Conservation (phyloP, 163 green algal species). For the Smithsoniella earleae region DNA sequence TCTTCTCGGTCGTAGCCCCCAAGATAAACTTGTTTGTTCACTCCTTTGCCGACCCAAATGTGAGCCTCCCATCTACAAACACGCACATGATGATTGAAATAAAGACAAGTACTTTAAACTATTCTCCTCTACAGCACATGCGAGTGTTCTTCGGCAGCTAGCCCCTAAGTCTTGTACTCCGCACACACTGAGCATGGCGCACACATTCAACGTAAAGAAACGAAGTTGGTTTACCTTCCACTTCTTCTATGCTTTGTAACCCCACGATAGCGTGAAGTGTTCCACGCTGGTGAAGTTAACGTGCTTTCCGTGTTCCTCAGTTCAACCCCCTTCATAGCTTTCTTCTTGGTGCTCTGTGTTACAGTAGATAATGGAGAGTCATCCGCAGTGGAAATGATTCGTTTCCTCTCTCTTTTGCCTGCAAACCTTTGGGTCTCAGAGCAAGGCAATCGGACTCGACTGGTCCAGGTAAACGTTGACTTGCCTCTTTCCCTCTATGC, state of each 20-base stretch:
- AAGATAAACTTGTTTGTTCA: slow-evolving; percentile 71
- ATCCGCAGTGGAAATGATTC: too few species aligned
- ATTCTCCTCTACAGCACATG: not conserved
- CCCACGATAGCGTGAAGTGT: not conserved
- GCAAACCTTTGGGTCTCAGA: too few species aligned
- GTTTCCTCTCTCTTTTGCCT: too few species aligned
- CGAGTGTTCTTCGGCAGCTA: not conserved
- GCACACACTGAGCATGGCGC: not conserved
- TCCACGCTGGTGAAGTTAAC: not conserved
- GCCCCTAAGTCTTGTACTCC: not conserved
- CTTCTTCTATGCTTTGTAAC: slow-evolving; percentile 3
- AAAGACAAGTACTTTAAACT: not conserved
- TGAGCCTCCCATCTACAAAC: slow-evolving; percentile 52
- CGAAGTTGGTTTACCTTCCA: not conserved
- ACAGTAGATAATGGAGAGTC: too few species aligned
- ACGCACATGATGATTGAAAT: not conserved
- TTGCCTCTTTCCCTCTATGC: too few species aligned
- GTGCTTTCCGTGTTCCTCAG: too few species aligned
- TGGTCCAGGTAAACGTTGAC: too few species aligned
- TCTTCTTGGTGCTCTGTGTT: too few species aligned
- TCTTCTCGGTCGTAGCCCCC: slow-evolving; percentile 74
- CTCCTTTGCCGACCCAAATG: slow-evolving; percentile 54
- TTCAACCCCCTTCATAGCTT: too few species aligned
- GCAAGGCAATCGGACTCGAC: too few species aligned
- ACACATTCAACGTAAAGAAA: not conserved